phyloP scores from a whole-genome alignment of 768 basidiomycete genomes.

The Crepidotus variabilis region DNA sequence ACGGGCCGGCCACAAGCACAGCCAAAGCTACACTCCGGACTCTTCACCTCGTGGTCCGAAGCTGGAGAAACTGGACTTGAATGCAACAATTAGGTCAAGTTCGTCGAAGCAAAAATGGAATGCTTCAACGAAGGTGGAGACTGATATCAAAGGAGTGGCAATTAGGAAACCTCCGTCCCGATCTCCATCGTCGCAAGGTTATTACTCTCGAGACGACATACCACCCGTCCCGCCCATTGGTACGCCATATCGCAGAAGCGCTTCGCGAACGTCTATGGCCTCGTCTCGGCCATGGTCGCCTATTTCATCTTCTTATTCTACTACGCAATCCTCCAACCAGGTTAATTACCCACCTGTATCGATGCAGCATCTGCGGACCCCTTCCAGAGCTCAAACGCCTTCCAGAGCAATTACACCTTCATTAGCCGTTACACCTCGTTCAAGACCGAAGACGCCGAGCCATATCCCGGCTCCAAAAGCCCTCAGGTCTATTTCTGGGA shows the following conservation, averaged over 20 bases:
- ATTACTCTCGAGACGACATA: constrained; percentile 29
- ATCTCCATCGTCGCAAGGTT: constrained; percentile 42
- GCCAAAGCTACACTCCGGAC: constrained; percentile 68
- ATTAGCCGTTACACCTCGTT: constrained; percentile 49
- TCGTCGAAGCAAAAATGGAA: constrained; percentile 64
- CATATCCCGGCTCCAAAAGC: constrained; percentile 66
- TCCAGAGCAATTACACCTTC: constrained; percentile 35
- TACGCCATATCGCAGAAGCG: constrained; percentile 56
- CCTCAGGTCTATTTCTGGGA: constrained; percentile 45
- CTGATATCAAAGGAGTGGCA: constrained; percentile 4
- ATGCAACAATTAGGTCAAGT: constrained; percentile 37
- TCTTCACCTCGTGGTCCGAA: constrained; percentile 49
- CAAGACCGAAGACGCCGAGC: constrained; percentile 76
- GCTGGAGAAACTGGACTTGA: constrained; percentile 25
- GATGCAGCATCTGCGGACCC: constrained; percentile 37
- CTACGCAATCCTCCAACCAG: constrained; percentile 49
- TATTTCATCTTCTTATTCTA: constrained; percentile 66
- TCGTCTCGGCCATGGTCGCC: constrained; percentile 83
- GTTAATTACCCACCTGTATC: constrained; percentile 27
- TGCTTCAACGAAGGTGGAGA: constrained; percentile 70
- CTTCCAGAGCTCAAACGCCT: constrained; percentile 63
- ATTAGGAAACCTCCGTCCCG: constrained; percentile 41
- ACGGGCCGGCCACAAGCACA: constrained; percentile 62
- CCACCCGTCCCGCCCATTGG: constrained; percentile 46
- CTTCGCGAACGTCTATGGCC: constrained; percentile 71